Evolutionary conservation across 805 yeast species (phyloP).

Genomic region (Myxozyma lipomycoides): DNA sequence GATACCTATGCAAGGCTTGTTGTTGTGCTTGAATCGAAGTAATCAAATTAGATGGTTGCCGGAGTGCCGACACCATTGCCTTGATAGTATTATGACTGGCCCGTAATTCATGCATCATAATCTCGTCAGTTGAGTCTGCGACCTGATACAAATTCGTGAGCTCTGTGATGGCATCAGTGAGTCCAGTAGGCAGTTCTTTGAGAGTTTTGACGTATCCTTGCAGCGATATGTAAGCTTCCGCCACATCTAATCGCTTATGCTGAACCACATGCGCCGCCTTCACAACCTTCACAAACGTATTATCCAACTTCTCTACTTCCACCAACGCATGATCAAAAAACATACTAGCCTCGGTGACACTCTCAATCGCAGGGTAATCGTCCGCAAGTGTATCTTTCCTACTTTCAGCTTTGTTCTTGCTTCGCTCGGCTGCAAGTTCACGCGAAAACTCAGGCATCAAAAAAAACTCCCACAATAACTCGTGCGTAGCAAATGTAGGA

Average conservation of each 20-base stretch:
- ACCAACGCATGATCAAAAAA: slow-evolving; percentile 27
- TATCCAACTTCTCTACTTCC: slow-evolving; percentile 20
- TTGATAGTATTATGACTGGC: slow-evolving; percentile 11
- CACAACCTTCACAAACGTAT: slow-evolving; percentile 12
- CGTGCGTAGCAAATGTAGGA: slow-evolving; percentile 39
- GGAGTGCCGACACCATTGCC: slow-evolving; percentile 32
- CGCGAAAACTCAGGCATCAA: slow-evolving; percentile 34
- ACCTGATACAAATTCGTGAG: slow-evolving; percentile 18
- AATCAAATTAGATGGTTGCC: slow-evolving; percentile 33
- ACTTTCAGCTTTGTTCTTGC: slow-evolving; percentile 31
- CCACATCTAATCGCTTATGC: slow-evolving; percentile 21
- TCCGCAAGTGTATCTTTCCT: slow-evolving; percentile 34
- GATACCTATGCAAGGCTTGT: slow-evolving; percentile 25
- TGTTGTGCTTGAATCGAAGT: slow-evolving; percentile 31
- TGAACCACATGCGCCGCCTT: slow-evolving; percentile 8
- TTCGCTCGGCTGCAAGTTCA: slow-evolving; percentile 40
- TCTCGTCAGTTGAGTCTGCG: slow-evolving; percentile 21
- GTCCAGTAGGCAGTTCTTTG: slow-evolving; percentile 9
- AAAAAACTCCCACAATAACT: slow-evolving; percentile 45
- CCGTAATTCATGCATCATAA: slow-evolving; percentile 18
- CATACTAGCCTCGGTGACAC: slow-evolving; percentile 22
- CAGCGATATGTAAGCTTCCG: slow-evolving; percentile 19
- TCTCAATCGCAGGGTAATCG: slow-evolving; percentile 24
- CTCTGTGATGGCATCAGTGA: slow-evolving; percentile 19
- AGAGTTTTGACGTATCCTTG: slow-evolving; percentile 15